Conservation (phyloP, 306 rosid species). For the Prunus salicina region DNA sequence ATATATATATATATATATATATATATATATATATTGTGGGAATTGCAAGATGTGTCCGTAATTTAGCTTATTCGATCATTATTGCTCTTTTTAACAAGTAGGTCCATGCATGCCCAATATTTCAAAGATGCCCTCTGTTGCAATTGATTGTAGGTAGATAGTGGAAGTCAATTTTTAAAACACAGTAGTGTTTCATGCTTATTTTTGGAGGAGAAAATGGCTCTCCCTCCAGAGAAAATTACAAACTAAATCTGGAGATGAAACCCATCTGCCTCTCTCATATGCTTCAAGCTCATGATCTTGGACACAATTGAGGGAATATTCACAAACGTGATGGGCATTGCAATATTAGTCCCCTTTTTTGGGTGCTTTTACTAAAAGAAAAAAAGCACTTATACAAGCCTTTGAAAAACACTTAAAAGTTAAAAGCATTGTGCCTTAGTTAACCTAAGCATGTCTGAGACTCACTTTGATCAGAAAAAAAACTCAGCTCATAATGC, state of each 20-base stretch:
- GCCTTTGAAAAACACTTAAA: not conserved
- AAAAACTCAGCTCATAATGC: no score
- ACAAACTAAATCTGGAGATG: not conserved
- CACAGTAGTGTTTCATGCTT: not conserved
- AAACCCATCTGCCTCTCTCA: not conserved
- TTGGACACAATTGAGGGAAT: slow-evolving; percentile 15
- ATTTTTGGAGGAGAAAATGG: not conserved
- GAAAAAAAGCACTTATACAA: not conserved
- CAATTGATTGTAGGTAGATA: slow-evolving; percentile 24
- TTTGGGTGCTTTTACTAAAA: not conserved
- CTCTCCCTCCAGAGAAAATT: not conserved
- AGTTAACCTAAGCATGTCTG: no score
- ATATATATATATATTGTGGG: not conserved
- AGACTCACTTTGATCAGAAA: no score
- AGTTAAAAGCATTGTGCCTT: no score
- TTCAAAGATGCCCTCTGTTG: slow-evolving; percentile 42
- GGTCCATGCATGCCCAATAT: slow-evolving; percentile 4
- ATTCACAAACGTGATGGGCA: slow-evolving; percentile 7
- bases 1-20: no score
- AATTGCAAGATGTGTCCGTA: not conserved
- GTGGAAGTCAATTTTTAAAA: slow-evolving; percentile 14
- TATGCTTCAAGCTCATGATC: not conserved
- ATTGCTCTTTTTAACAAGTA: slow-evolving; percentile 3
- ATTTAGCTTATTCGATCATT: not conserved
- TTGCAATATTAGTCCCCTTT: not conserved